Percentiles rank a stretch among this genome's conserved stretches.
These are phyloP conservation scores for Domatiomyces globalis DNA, from an alignment of 2,329 filamentous ascomycete genomes.

Conservation along the genomic window DNA sequence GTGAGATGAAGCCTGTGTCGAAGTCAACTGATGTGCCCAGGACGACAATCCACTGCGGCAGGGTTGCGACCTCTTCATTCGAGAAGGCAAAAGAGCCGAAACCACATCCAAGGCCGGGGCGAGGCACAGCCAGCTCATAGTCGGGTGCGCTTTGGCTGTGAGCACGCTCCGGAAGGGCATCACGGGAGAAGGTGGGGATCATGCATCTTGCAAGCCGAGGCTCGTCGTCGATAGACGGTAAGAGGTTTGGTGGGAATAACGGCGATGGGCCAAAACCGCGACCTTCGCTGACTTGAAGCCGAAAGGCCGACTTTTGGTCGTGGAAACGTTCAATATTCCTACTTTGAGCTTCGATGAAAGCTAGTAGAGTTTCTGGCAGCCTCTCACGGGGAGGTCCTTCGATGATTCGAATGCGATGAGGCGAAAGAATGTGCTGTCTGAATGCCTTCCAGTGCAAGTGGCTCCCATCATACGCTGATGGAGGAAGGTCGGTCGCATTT, in stretches of 20 bases:
- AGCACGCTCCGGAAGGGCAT: slow-evolving; percentile 14
- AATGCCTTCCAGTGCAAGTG: slow-evolving; percentile 15
- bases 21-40: slow-evolving; percentile 16
- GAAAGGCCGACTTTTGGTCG: slow-evolving; percentile 11
- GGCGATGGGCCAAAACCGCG: slow-evolving; percentile 16
- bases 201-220: slow-evolving; percentile 13
- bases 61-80: slow-evolving; percentile 7
- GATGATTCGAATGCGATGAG: slow-evolving; percentile 14
- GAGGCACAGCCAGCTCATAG: slow-evolving; percentile 14
- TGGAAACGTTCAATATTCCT: slow-evolving; percentile 7
- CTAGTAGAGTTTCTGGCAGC: slow-evolving; percentile 10
- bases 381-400: slow-evolving; percentile 9
- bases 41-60: slow-evolving; percentile 12
- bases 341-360: slow-evolving; percentile 11
- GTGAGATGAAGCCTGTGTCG: slow-evolving; percentile 15
- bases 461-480: slow-evolving; percentile 11
- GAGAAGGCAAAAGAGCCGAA: slow-evolving; percentile 11
- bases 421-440: slow-evolving; percentile 12
- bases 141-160: slow-evolving; percentile 8
- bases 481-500: slow-evolving; percentile 2
- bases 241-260: slow-evolving; percentile 15
- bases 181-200: slow-evolving; percentile 14
- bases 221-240: slow-evolving; percentile 13
- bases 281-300: slow-evolving; percentile 10
- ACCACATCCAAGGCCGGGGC: slow-evolving; percentile 15